Evolutionary conservation across 257 asterid species (phyloP), one percentile per base, ranked within the genome.

Genomic region (Solanum acaule): DNA sequence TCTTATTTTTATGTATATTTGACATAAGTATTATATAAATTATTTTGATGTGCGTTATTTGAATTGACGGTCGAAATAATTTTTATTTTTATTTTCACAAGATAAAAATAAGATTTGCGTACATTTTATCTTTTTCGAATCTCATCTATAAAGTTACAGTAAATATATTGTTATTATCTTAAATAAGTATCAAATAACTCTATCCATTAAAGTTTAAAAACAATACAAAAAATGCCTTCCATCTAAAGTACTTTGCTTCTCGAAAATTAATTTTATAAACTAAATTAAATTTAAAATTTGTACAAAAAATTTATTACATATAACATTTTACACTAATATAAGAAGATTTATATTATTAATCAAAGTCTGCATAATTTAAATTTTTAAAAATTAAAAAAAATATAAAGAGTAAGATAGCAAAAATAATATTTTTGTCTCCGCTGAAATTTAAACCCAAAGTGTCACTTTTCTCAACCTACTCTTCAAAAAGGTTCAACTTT

Each of bases 401-500:
- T n/a, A 67, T 25, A 65, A 4, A 67, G 6, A 12, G 31, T 67
- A 67, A 27, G 33, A 12, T 67, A 67, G 18, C 10, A 27, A 67
- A 67, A 12, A 5, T 25, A 25, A 6, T 25, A 67, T 67, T 67
- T 67, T 67, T 67, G 5, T 27, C 10, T 67, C 34, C 9, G 8
- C 20, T 67, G 10, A 68, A 68, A 68, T 68, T 68, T 68, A 68
- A 68, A 27, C 33, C 8, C 8, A 3, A 71, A 71, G 12, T 16
- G 8, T 33, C n/a, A 71, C 25, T 31, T 16, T 91, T 90, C 91
- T 91, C 94, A 63, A 83, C 92, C 46, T 65, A 85, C 65, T 65
- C 89, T 72, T 89, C 89, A 89, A 92, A 94, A 94, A 92, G 95
- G 88, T 89, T 86, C 93, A 85, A 91, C 92, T 90, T 91, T 59